Evolutionary conservation across 2,329 filamentous ascomycete genomes (phyloP).

Genomic region (Monascus ruber): DNA sequence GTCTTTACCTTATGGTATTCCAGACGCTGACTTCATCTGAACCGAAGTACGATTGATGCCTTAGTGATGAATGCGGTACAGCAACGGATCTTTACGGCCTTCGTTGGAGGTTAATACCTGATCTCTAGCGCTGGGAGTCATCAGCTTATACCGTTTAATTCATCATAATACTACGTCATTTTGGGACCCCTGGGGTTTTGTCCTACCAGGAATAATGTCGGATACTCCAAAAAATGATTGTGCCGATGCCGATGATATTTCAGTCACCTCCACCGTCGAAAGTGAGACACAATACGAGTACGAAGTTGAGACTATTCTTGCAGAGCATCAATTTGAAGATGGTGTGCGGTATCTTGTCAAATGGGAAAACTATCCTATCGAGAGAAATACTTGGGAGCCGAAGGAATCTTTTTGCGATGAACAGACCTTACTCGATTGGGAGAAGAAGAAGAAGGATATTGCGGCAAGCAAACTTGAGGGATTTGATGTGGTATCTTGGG

Average conservation of each 20-base stretch:
- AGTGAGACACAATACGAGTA: conserved; percentile 40
- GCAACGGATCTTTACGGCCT: no score
- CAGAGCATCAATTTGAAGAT: conserved; percentile 29
- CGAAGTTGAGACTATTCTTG: conserved; percentile 44
- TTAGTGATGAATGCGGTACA: no score
- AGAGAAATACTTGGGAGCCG: conserved; percentile 47
- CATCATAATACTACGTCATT: no score
- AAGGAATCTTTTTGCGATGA: conserved; percentile 26
- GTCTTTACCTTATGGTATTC: no score
- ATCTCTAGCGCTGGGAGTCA: no score
- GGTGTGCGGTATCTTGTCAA: conserved; percentile 47
- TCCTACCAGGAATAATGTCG: no score
- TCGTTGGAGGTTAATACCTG: no score
- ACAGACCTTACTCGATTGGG: conserved; percentile 32
- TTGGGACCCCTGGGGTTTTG: no score
- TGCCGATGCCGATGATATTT: conserved; percentile 40
- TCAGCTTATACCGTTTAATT: no score
- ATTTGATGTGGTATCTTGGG: conserved; percentile 24
- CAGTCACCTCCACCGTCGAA: conserved; percentile 42
- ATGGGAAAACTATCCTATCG: conserved; percentile 50
- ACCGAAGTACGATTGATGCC: no score
- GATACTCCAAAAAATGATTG: no score
- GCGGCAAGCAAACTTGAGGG: conserved; percentile 13
- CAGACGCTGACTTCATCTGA: no score
- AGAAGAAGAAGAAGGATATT: conserved; percentile 20